A percentile compares a stretch with the other conserved stretches of the same genome.
Conservation (phyloP, 163 green algal species). For the Scenedesmus sp. region DNA sequence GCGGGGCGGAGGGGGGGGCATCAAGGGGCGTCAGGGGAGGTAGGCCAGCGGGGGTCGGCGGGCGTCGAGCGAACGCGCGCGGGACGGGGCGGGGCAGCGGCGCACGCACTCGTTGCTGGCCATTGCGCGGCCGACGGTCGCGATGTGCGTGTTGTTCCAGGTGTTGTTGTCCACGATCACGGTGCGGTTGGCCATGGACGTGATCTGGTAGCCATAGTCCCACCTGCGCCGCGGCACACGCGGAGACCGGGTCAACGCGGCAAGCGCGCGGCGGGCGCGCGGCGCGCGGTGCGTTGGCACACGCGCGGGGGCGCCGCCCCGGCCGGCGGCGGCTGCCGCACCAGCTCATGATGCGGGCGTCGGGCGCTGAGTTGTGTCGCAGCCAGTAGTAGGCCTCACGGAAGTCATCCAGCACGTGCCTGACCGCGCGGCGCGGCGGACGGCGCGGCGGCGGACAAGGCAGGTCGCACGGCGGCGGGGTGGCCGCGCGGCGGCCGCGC, state of each 20-base stretch:
- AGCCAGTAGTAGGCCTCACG: slow-evolving; percentile 94
- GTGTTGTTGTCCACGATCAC: slow-evolving; percentile 99
- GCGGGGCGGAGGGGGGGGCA: too few species aligned
- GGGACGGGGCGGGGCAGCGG: too few species aligned
- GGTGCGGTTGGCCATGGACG: slow-evolving; percentile 96
- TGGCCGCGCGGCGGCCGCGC: too few species aligned
- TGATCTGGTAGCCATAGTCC: slow-evolving; percentile 99
- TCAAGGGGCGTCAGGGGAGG: too few species aligned
- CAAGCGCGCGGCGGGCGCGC: too few species aligned
- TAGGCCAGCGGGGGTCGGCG: too few species aligned
- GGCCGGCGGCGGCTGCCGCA: neutral
- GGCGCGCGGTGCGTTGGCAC: too few species aligned
- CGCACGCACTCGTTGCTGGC: slow-evolving; percentile 73
- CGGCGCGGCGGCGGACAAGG: neutral
- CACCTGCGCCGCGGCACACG: slow-evolving; percentile 58
- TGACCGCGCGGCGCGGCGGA: neutral
- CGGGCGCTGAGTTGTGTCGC: slow-evolving; percentile 82
- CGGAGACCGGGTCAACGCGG: too few species aligned
- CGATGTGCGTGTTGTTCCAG: slow-evolving; percentile 99
- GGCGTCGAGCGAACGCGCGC: too few species aligned
- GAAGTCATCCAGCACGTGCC: slow-evolving; percentile 93
- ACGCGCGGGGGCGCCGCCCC: too few species aligned
- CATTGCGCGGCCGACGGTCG: slow-evolving; percentile 94
- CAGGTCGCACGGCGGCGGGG: too few species aligned
- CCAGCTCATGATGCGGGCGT: slow-evolving; percentile 91